These are phyloP conservation scores for Juglanconis sp. DNA, from an alignment of 2,329 filamentous ascomycete genomes.

Conservation along the genomic window DNA sequence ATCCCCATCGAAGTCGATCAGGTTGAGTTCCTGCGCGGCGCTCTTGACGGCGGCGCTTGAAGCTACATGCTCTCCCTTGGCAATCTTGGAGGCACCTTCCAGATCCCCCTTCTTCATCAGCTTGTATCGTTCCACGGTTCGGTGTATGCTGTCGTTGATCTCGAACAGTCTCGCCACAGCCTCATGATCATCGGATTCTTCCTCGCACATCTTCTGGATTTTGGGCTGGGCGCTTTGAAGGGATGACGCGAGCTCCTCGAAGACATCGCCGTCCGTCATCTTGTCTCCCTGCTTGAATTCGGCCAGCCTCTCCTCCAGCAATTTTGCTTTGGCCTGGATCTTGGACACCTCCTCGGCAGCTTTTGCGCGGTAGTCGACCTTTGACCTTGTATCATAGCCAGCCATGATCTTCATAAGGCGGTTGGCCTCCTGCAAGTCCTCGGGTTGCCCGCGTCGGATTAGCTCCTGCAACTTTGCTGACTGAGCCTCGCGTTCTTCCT, in stretches of 20 bases:
- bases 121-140: slow-evolving; percentile 93
- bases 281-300: slow-evolving; percentile 77
- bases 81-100: slow-evolving; percentile 77
- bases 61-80: slow-evolving; percentile 62
- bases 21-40: slow-evolving; percentile 70
- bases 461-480: slow-evolving; percentile 98
- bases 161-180: slow-evolving; percentile 92
- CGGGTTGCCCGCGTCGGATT: slow-evolving; percentile 85
- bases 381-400: slow-evolving; percentile 89
- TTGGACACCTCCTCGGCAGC: slow-evolving; percentile 92
- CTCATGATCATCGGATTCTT: slow-evolving; percentile 95
- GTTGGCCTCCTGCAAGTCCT: slow-evolving; percentile 95
- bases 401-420: slow-evolving; percentile 99
- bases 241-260: slow-evolving; percentile 81
- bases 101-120: slow-evolving; percentile 93
- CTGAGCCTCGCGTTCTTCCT: slow-evolving; percentile 90
- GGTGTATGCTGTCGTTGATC: slow-evolving; percentile 98
- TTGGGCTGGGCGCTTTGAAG: slow-evolving; percentile 94
- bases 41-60: slow-evolving; percentile 54
- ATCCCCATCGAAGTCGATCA: slow-evolving; percentile 84
- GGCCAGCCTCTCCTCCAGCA: slow-evolving; percentile 90
- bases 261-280: slow-evolving; percentile 66
- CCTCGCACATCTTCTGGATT: slow-evolving; percentile 99
- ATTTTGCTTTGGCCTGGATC: slow-evolving; percentile 90
- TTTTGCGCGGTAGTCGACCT: slow-evolving; percentile 97